Evolutionary conservation across 2,329 filamentous ascomycete species (phyloP), one percentile per base, ranked within the genome.

Genomic region (Trichoderma semiorbis): DNA sequence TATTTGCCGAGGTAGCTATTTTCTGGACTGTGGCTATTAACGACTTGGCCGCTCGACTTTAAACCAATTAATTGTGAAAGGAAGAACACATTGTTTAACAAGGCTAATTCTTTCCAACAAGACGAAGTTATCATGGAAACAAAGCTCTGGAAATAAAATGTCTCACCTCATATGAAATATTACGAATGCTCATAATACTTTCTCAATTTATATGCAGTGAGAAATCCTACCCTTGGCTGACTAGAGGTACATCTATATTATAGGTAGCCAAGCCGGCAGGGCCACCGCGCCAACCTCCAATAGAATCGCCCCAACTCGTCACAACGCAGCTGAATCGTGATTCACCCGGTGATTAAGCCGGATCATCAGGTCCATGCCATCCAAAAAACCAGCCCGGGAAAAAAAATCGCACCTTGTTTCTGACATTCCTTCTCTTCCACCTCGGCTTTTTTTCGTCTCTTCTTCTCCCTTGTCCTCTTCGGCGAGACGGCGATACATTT

Each of bases 321-420:
- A 72, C 70, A 58, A 70, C 34, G 43, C 50, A 43, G 60, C 39
- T 71, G 36, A 26, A 61, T 47, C 39, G 21, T 28, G 69, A 43
- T 64, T 72, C 50, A 66, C 39, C 63, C 64, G 72, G 64, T 66
- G 50, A 65, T 72, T 65, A 64, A 63, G 70, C 58, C 43, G 68
- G 16, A 57, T 68, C 70, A 53, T 63, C 65, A 47, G 63, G n/a
- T 26, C 30, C 63, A 55, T 55, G 36, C 26, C 57, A 68, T 72
- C 68, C 7, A 30, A 30, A 14, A 47, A 63, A 47, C 34, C 21
- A 21, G 47, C n/a, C 30, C 6, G 39, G 24, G 10, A 43, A 43
- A 68, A 68, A 58, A 39, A 39, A 63, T 21, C 32, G 60, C 30
- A 28, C 34, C 16, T 26, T 39, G n/a, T 36, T 32, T 30, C 26